Evolutionary conservation across 1,284 basidiomycete genomes (phyloP).

Genomic region (Trametes sp.): DNA sequence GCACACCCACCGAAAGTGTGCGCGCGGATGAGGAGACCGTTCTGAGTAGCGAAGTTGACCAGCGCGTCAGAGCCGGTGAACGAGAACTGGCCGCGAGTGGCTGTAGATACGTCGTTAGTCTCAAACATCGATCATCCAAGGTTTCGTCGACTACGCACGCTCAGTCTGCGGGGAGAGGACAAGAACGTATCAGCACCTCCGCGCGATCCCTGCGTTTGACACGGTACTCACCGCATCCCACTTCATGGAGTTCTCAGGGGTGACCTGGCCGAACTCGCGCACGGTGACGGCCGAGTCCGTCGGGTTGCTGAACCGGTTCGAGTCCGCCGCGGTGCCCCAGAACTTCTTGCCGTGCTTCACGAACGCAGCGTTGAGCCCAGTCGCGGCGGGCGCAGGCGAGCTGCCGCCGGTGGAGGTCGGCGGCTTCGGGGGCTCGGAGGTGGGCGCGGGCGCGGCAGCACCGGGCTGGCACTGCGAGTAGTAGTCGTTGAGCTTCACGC

Average conservation of each 20-base stretch:
- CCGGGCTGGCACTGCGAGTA: conserved; percentile 39
- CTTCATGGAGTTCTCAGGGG: conserved; percentile 50
- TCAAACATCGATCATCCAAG: not conserved
- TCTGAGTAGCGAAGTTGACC: conserved; percentile 54
- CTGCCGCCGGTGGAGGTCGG: conserved; percentile 14
- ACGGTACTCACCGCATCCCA: conserved; percentile 46
- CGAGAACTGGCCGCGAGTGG: conserved; percentile 46
- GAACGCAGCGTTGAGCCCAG: conserved; percentile 36
- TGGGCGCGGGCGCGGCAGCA: conserved; percentile 16
- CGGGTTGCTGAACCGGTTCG: conserved; percentile 40
- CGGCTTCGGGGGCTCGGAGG: conserved; percentile 17
- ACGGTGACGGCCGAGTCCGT: conserved; percentile 39
- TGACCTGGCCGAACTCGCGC: conserved; percentile 45
- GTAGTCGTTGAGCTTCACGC: conserved; percentile 33
- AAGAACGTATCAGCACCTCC: not conserved
- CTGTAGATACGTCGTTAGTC: conserved; percentile 22
- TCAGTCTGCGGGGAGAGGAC: conserved; percentile 27
- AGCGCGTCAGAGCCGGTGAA: conserved; percentile 51
- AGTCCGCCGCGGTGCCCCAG: conserved; percentile 39
- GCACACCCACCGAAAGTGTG: conserved; percentile 48
- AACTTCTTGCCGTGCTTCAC: conserved; percentile 40
- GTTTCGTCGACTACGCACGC: conserved; percentile 10
- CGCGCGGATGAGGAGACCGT: conserved; percentile 55
- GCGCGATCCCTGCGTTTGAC: too few relatives aligned
- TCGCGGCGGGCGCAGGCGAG: conserved; percentile 21